phyloP scores from a whole-genome alignment of 495 filamentous ascomycete species.

The Penicillium argentinense region DNA sequence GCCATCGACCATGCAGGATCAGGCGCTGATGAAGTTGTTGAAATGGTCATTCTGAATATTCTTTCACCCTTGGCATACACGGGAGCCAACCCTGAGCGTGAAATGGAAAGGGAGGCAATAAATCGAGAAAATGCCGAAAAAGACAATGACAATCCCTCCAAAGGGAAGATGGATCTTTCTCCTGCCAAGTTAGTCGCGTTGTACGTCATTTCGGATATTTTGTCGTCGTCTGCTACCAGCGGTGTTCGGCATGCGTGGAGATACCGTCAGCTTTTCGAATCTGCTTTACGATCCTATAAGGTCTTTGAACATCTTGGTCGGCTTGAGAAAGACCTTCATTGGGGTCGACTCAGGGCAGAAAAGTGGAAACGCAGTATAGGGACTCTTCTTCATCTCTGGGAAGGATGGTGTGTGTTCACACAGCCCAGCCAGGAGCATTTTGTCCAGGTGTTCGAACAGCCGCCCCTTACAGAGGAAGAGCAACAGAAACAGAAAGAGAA shows the following conservation, averaged over 20 bases:
- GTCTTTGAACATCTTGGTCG: slow-evolving; percentile 81
- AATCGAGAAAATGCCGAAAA: slow-evolving; percentile 14
- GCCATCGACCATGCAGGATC: slow-evolving; percentile 82
- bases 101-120: slow-evolving; percentile 35
- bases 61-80: slow-evolving; percentile 65
- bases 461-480: slow-evolving; percentile 58
- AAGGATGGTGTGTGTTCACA: slow-evolving; percentile 86
- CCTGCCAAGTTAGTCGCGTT: slow-evolving; percentile 77
- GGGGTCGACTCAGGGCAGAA: slow-evolving; percentile 82
- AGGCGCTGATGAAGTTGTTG: slow-evolving; percentile 83
- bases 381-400: slow-evolving; percentile 74
- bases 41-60: slow-evolving; percentile 82
- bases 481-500: slow-evolving; percentile 52
- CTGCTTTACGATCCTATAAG: slow-evolving; percentile 62
- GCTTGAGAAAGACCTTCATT: slow-evolving; percentile 71
- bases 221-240: slow-evolving; percentile 78
- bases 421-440: slow-evolving; percentile 73
- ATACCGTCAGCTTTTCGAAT: slow-evolving; percentile 84
- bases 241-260: slow-evolving; percentile 89
- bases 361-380: slow-evolving; percentile 88
- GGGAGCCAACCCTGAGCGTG: slow-evolving; percentile 56
- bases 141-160: slow-evolving; percentile 24
- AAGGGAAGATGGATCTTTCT: slow-evolving; percentile 61
- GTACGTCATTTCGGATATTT: slow-evolving; percentile 84
- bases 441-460: slow-evolving; percentile 68